A percentile compares a stretch with the other conserved stretches of the same genome.
Conservation (phyloP, 208 protist species). For the Trypanosoma mega region DNA sequence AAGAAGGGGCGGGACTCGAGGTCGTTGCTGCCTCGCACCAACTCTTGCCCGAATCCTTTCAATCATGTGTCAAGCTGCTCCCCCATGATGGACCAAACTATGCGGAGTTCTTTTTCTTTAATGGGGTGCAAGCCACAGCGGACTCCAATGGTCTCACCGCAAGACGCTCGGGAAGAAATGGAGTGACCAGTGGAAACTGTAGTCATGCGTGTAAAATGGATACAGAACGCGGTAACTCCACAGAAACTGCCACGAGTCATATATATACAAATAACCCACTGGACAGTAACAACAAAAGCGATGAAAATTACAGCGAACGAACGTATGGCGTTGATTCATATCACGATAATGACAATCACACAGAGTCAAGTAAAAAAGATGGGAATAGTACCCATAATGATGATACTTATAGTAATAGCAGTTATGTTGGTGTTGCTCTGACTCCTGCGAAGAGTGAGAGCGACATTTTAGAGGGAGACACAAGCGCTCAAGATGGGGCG, state of each 20-base stretch:
- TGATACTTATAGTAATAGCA: not conserved
- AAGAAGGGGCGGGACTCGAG: constrained; percentile 71
- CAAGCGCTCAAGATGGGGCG: constrained; percentile 19
- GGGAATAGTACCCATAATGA: not conserved
- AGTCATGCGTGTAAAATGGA: no score
- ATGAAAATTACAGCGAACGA: not conserved
- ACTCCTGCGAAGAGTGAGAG: no score
- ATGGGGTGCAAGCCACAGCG: constrained; percentile 60
- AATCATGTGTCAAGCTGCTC: constrained; percentile 40
- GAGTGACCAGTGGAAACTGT: no score
- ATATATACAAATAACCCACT: no score
- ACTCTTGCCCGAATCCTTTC: constrained; percentile 77
- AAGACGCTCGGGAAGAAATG: not conserved
- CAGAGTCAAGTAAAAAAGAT: no score
- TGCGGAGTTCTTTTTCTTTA: constrained; percentile 79
- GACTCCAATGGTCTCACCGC: not conserved
- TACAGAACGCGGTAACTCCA: no score
- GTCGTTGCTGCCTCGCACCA: constrained; percentile 77
- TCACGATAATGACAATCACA: constrained; percentile 9
- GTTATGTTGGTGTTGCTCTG: no score
- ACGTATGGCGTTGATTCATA: not conserved
- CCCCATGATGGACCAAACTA: constrained; percentile 29
- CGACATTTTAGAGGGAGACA: no score
- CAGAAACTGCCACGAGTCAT: no score
- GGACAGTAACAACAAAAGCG: no score